Base-by-base conservation (phyloP, 2,329 filamentous ascomycete species). In the Botryotinia narcissicola region DNA sequence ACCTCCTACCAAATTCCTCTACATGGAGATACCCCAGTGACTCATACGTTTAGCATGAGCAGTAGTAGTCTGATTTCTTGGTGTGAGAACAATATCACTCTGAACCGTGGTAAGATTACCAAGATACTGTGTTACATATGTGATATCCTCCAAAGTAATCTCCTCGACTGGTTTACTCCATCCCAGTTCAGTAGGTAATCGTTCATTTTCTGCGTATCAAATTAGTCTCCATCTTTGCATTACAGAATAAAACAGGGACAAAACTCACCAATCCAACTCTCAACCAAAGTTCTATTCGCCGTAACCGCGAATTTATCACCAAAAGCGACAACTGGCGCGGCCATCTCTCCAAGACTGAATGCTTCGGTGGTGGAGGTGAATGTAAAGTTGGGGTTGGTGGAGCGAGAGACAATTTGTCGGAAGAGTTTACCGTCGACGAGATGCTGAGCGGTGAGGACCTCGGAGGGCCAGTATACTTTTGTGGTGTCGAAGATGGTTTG, bases 401-500 rank as follows among this genome's bases (percentile, higher is more conserved):
- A 20, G 14, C 46, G 35, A 8, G 70, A 64, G 4, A 64, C 25
- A 9, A 64, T 42, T 29, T 64, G 44, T n/a, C 46, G 70, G 60
- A 40, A 54, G 8, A 71, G 14, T 37, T 71, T 71, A 8, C 25
- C n/a, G 35, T 71, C 35, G 22, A 62, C 22, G 3, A 71, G n/a
- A 18, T 64, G 60, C 22, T 46, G 25, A 10, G 10, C 60, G 25
- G 70, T 71, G 42, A 71, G 35, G 7, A n/a, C 51, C 3, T 37
- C 32, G 18, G 35, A 25, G 59, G 70, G 44, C 32, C 42, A 71
- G 44, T 54, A 71, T 4, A 12, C 46, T 42, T 71, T 71, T 9
- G 44, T 63, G n/a, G 44, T 54, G 18, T 64, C 40, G 59, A 64
- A 89, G 75, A 87, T 78, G 3, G 82, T 84, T 70, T 84, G 80